These are phyloP conservation scores for Cercophora newfieldiana DNA, from an alignment of 495 filamentous ascomycete genomes.

Conservation along the genomic window DNA sequence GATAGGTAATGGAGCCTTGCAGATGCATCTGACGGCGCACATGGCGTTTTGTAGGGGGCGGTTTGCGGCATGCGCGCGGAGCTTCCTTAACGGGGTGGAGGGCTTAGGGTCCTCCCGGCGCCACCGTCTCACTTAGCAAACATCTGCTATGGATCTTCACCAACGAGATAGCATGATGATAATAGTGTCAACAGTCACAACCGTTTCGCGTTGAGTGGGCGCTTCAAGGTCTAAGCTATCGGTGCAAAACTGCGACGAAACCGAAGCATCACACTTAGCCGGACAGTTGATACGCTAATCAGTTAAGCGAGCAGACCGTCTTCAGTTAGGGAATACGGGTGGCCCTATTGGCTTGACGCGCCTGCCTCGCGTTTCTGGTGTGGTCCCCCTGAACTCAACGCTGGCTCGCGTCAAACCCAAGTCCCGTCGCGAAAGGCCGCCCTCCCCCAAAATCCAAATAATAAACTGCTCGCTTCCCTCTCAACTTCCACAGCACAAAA, in stretches of 20 bases:
- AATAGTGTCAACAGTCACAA: not conserved
- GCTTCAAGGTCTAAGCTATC: not conserved
- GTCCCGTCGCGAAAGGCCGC: no score
- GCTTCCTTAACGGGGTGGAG: not conserved
- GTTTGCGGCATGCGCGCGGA: no score
- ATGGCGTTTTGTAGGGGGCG: not conserved
- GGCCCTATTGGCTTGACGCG: not conserved
- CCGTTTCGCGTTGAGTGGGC: not conserved
- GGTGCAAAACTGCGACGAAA: not conserved
- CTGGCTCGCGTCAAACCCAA: not conserved
- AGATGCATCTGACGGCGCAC: no score
- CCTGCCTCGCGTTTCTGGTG: not conserved
- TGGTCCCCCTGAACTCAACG: not conserved
- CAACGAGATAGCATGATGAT: not conserved
- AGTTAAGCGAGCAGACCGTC: slow-evolving; percentile 2
- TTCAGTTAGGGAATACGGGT: not conserved
- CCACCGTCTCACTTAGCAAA: not conserved
- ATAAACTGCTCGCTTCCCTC: not conserved
- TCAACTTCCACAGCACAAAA: not conserved
- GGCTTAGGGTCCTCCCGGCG: no score
- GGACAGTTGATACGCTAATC: slow-evolving; percentile 6
- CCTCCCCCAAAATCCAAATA: not conserved
- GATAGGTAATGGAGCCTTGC: not conserved
- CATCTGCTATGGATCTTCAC: not conserved
- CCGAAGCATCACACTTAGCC: not conserved